Base-by-base conservation (phyloP, 306 rosid species). In the Arachis hypogaea region DNA sequence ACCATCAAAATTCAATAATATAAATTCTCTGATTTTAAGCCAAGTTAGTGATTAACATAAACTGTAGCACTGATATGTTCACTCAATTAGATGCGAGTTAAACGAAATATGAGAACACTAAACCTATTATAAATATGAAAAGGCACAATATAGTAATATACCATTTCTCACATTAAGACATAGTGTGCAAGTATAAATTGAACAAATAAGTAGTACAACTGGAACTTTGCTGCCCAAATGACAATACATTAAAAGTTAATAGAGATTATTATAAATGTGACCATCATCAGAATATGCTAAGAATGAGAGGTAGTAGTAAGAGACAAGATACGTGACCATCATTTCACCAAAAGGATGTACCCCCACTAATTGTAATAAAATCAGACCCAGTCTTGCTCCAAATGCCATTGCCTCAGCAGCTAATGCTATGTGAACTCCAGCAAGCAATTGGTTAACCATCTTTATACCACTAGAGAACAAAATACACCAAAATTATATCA, bases 221-320 rank as follows among this genome's bases (percentile, higher is more conserved):
- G 60, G 50, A 73, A 55, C 52, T 54, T 46, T n/a, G 58, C 62
- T 2, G 9, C 65, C 38, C 14, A 43, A 58, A 55, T 9, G 50
- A 60, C 50, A 52, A 41, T 14, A 58, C 3, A 71, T 38, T 59
- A 33, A 33, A 70, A 63, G 40, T 58, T 36, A 5, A 66, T 57
- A 2, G 16, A 57, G 52, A 66, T 65, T 46, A 65, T 30, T 57
- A 49, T 18, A 29, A 57, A 57, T 30, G 36, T 73, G 52, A 14
- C 66, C 47, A 77, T 40, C 38, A 73, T 45, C 61, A 62, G 63
- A 42, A 68, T 12, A 67, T 18, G 71, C 78, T 30, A 54, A 54
- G 47, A 66, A 61, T 45, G 54, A 59, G 16, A 65, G 38, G 46
- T 45, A 7, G 65, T 64, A 68, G 60, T 10, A 40, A 41, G 70